These are phyloP conservation scores for Trichoderma hamatum DNA, from an alignment of 2,329 filamentous ascomycete genomes.

Conservation along the genomic window DNA sequence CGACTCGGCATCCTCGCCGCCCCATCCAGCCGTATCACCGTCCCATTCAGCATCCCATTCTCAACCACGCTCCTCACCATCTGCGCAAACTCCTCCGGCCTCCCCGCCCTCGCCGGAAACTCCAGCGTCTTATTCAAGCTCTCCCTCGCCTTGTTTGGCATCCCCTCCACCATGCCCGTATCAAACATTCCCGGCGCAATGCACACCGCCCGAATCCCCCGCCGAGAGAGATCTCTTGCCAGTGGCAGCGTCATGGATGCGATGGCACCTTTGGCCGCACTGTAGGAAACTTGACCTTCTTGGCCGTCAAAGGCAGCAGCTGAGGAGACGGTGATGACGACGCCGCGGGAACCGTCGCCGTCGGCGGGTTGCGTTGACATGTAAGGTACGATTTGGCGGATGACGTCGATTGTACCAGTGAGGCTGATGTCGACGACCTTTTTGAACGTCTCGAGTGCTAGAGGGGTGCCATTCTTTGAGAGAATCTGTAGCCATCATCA, in stretches of 20 bases:
- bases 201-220: neutral
- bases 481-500: neutral
- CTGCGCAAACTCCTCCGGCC: conserved; percentile 13
- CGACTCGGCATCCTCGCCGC: conserved; percentile 13
- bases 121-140: conserved; percentile 7
- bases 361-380: conserved; percentile 8
- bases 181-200: conserved; percentile 16
- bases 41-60: conserved; percentile 14
- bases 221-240: neutral
- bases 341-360: neutral
- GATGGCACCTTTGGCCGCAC: neutral
- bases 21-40: conserved; percentile 2
- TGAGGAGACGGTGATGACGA: conserved; percentile 8
- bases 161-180: conserved; percentile 6
- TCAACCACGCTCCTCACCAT: conserved; percentile 8
- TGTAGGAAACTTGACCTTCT: conserved; percentile 6
- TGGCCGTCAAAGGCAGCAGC: conserved; percentile 7
- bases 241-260: conserved; percentile 1
- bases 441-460: neutral
- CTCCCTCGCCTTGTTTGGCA: neutral
- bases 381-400: conserved; percentile 8
- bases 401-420: conserved; percentile 8
- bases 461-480: neutral
- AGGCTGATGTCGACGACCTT: conserved; percentile 12
- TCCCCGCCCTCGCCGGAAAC: conserved; percentile 15